A percentile compares a stretch with the other conserved stretches of the same genome.
phyloP scores from a whole-genome alignment of 2,329 filamentous ascomycete species.

The Biscogniauxia mediterranea region DNA sequence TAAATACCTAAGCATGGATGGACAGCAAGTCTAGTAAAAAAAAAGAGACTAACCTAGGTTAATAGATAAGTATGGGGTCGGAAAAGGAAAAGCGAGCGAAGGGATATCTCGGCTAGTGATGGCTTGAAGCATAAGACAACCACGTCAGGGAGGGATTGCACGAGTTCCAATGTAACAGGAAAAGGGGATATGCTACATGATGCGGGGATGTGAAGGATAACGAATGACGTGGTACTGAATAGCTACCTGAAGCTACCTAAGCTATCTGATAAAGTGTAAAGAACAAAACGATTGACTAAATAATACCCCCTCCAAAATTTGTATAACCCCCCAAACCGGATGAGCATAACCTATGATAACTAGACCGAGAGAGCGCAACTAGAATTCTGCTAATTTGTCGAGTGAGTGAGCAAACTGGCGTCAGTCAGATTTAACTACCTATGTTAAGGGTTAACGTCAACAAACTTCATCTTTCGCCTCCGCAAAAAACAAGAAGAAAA shows the following conservation, averaged over 20 bases:
- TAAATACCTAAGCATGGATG: background rate
- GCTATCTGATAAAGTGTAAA: background rate
- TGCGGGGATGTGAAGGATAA: conserved; percentile 2
- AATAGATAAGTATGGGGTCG: too few species aligned
- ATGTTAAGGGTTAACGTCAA: background rate
- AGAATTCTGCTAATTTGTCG: background rate
- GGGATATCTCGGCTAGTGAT: background rate
- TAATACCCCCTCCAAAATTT: background rate
- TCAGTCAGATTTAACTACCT: background rate
- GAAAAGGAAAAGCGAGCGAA: background rate
- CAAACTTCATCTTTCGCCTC: background rate
- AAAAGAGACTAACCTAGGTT: too few species aligned
- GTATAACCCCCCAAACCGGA: background rate
- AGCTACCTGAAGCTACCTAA: background rate
- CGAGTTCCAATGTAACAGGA: background rate
- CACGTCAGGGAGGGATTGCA: background rate
- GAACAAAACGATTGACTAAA: background rate
- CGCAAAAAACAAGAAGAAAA: background rate
- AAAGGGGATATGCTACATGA: background rate
- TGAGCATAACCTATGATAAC: background rate
- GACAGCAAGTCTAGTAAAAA: background rate
- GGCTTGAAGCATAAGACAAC: background rate
- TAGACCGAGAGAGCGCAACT: background rate
- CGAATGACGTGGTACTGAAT: conserved; percentile 10
- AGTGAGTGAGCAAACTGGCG: background rate